Evolutionary conservation across 495 filamentous ascomycete genomes (phyloP).

Genomic region (Penicillium longicatenatum): DNA sequence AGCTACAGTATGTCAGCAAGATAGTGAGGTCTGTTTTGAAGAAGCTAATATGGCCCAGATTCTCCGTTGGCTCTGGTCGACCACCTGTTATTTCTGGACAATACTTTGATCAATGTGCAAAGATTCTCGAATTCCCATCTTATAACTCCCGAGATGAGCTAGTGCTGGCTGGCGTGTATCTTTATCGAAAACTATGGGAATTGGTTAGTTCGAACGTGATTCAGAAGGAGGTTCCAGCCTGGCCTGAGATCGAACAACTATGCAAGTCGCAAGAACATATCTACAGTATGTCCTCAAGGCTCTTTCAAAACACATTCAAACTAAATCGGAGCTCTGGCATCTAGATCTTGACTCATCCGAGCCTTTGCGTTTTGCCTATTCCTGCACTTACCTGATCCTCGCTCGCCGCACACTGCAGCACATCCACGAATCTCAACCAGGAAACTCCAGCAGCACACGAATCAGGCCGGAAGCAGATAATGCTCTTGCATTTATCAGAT

Average conservation of each 20-base stretch:
- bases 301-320: not conserved
- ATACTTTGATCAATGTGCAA: conserved; percentile 22
- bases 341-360: conserved; percentile 25
- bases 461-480: not conserved
- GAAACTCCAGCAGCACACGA: not conserved
- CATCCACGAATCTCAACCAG: conserved; percentile 3
- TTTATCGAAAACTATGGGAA: conserved; percentile 18
- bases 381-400: conserved; percentile 20
- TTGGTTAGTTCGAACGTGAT: conserved; percentile 17
- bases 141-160: conserved; percentile 21
- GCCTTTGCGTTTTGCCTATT: conserved; percentile 23
- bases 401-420: conserved; percentile 18
- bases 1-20: conserved; percentile 14
- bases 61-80: conserved; percentile 21
- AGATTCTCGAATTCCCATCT: conserved; percentile 15
- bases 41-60: conserved; percentile 2
- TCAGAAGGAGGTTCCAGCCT: conserved; percentile 4
- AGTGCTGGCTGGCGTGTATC: conserved; percentile 14
- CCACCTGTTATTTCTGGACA: conserved; percentile 17
- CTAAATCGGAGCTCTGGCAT: not conserved
- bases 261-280: conserved; percentile 17
- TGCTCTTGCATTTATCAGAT: conserved; percentile 9
- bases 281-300: conserved; percentile 11
- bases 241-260: conserved; percentile 19
- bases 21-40: not conserved